A percentile compares a stretch with the other conserved stretches of the same genome.
Evolutionary conservation across 352 stramenopile genomes (phyloP).

Genomic region (Phytophthora multivora): DNA sequence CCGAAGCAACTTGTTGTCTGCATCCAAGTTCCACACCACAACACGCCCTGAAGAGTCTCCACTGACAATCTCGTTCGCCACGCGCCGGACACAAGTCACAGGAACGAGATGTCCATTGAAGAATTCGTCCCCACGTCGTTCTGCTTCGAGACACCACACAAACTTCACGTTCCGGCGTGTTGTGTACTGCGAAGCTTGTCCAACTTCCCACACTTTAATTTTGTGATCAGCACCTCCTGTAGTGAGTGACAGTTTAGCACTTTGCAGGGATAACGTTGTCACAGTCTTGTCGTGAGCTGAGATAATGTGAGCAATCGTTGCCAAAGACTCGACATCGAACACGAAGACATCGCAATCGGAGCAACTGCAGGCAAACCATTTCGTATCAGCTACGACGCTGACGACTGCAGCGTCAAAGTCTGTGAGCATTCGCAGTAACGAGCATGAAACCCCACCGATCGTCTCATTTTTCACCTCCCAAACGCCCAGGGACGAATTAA

Average conservation of each 20-base stretch:
- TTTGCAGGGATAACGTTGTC: conserved; percentile 53
- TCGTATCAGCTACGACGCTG: conserved; percentile 58
- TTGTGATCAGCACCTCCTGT: conserved; percentile 65
- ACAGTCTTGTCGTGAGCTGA: conserved; percentile 56
- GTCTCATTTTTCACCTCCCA: conserved; percentile 66
- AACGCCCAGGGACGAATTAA: conserved; percentile 64
- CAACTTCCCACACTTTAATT: conserved; percentile 71
- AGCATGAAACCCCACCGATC: conserved; percentile 56
- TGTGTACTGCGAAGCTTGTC: conserved; percentile 20
- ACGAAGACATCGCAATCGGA: conserved; percentile 80
- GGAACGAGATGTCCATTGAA: conserved; percentile 61
- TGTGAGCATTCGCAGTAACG: conserved; percentile 51
- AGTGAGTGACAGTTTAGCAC: conserved; percentile 44
- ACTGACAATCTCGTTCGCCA: conserved; percentile 77
- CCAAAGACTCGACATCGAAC: conserved; percentile 51
- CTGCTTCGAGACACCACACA: conserved; percentile 45
- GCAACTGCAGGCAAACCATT: conserved; percentile 61
- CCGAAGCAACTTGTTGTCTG: conserved; percentile 59
- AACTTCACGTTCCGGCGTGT: conserved; percentile 42
- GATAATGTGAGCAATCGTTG: conserved; percentile 55
- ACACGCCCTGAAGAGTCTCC: conserved; percentile 63
- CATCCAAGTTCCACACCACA: conserved; percentile 77
- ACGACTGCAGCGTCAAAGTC: conserved; percentile 81
- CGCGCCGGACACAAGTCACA: conserved; percentile 59
- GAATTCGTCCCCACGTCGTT: conserved; percentile 41